These are phyloP conservation scores for Rhodotorula sphaerocarpa DNA, from an alignment of 768 basidiomycete genomes.

Conservation along the genomic window DNA sequence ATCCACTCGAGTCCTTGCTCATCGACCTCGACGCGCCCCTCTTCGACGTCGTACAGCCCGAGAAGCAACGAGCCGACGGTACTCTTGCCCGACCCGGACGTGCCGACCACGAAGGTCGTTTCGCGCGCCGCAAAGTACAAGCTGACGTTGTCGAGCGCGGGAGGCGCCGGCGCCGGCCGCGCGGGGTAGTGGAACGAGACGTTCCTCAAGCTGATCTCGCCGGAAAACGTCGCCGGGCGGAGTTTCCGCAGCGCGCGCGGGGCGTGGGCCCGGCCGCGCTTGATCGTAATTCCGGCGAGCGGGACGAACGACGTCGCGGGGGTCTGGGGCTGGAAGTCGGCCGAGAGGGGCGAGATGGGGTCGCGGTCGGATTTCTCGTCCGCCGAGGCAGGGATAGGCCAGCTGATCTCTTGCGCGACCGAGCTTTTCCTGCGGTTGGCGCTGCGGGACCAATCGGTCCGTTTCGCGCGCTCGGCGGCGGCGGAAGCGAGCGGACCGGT, in stretches of 20 bases:
- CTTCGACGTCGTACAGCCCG: slow-evolving; percentile 60
- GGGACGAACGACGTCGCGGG: slow-evolving; percentile 17
- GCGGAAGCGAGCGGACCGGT: slow-evolving; percentile 25
- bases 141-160: slow-evolving; percentile 55
- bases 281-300: slow-evolving; percentile 7
- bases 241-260: slow-evolving; percentile 51
- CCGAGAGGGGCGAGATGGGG: too few relatives aligned
- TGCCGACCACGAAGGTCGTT: slow-evolving; percentile 71
- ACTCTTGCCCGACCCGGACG: slow-evolving; percentile 69
- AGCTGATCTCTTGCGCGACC: too few relatives aligned
- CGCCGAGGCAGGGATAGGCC: too few relatives aligned
- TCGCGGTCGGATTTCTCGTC: too few relatives aligned
- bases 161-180: slow-evolving; percentile 51
- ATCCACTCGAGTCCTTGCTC: slow-evolving; percentile 69
- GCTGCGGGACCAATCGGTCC: too few relatives aligned
- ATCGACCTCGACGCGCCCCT: slow-evolving; percentile 65
- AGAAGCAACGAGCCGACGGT: slow-evolving; percentile 61
- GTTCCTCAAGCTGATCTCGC: slow-evolving; percentile 59
- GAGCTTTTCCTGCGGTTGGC: too few relatives aligned
- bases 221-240: slow-evolving; percentile 56
- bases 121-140: slow-evolving; percentile 65
- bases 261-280: background rate
- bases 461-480: too few relatives aligned
- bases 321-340: too few relatives aligned
- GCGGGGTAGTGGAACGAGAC: slow-evolving; percentile 68